A percentile compares a stretch with the other conserved stretches of the same genome.
Evolutionary conservation across 208 protist species (phyloP).

Genomic region (Leishmania tropica): DNA sequence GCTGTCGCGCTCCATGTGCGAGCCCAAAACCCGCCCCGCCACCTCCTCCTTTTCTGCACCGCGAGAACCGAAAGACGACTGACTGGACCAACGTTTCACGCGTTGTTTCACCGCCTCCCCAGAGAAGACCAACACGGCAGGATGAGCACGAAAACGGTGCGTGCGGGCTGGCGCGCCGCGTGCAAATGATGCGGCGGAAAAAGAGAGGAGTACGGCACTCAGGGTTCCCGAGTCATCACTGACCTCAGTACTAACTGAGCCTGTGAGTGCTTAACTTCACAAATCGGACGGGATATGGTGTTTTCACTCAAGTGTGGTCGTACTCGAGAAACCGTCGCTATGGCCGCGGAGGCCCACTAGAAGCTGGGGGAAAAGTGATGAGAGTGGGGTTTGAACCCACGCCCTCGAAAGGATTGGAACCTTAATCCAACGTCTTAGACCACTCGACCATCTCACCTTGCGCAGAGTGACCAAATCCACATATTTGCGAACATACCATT

Average conservation of each 20-base stretch:
- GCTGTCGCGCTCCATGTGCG: too few relatives aligned
- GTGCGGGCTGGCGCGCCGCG: too few relatives aligned
- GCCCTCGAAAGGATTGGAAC: conserved; percentile 73
- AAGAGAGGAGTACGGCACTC: neutral
- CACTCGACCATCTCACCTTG: conserved; percentile 76
- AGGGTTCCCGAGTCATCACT: conserved; percentile 9
- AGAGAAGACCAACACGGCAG: neutral
- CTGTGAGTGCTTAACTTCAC: conserved; percentile 6
- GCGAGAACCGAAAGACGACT: too few relatives aligned
- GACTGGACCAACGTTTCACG: neutral
- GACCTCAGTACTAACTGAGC: conserved; percentile 2
- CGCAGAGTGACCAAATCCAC: too few relatives aligned
- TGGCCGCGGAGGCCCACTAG: too few relatives aligned
- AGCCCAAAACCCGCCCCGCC: too few relatives aligned
- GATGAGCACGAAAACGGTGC: neutral
- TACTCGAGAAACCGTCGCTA: too few relatives aligned
- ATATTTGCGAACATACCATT: too few relatives aligned
- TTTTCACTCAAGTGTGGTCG: conserved; percentile 10
- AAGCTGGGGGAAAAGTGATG: conserved; percentile 67
- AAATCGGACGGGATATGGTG: conserved; percentile 11
- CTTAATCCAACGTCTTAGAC: conserved; percentile 76
- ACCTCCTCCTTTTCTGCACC: neutral
- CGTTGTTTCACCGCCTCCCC: neutral
- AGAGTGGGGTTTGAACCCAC: conserved; percentile 75
- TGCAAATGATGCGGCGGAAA: neutral